A percentile compares a stretch with the other conserved stretches of the same genome.
phyloP scores from a whole-genome alignment of 768 basidiomycete species.

The Pleurotus djamor region DNA sequence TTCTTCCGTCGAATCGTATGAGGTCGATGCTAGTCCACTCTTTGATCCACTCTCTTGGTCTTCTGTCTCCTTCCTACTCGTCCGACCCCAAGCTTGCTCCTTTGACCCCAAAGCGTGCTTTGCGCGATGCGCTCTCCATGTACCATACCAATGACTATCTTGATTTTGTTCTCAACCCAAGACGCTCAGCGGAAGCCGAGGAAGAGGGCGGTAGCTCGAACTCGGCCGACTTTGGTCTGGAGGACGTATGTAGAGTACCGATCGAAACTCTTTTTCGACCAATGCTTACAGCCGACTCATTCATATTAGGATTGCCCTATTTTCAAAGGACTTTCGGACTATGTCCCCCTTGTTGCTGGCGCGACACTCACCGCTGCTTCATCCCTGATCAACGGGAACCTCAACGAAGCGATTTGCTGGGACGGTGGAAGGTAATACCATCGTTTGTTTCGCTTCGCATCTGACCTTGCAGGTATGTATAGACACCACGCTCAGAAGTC shows the following conservation, averaged over 20 bases:
- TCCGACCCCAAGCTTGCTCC: slow-evolving; percentile 33
- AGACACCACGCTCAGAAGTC: slow-evolving; percentile 86
- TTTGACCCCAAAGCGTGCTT: slow-evolving; percentile 54
- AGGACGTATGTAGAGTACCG: slow-evolving; percentile 49
- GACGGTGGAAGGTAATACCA: slow-evolving; percentile 74
- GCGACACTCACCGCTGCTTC: slow-evolving; percentile 74
- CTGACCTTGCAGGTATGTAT: background rate
- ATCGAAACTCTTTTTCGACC: slow-evolving; percentile 29
- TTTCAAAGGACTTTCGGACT: slow-evolving; percentile 67
- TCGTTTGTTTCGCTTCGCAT: background rate
- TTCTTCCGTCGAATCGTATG: slow-evolving; percentile 68
- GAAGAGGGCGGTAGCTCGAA: slow-evolving; percentile 2
- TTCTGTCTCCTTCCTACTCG: slow-evolving; percentile 33
- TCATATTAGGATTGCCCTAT: slow-evolving; percentile 75
- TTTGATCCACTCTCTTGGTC: slow-evolving; percentile 49
- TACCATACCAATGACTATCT: slow-evolving; percentile 79
- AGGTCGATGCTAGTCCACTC: slow-evolving; percentile 69
- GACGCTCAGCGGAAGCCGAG: slow-evolving; percentile 17
- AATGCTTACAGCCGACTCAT: background rate
- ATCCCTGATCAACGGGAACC: slow-evolving; percentile 45
- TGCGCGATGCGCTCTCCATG: slow-evolving; percentile 49
- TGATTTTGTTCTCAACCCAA: slow-evolving; percentile 47
- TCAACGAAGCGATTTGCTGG: slow-evolving; percentile 79
- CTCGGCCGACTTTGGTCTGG: slow-evolving; percentile 50
- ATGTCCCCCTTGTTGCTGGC: slow-evolving; percentile 72